phyloP scores from a whole-genome alignment of 495 filamentous ascomycete species.

The Massariosphaeria phaeospora region DNA sequence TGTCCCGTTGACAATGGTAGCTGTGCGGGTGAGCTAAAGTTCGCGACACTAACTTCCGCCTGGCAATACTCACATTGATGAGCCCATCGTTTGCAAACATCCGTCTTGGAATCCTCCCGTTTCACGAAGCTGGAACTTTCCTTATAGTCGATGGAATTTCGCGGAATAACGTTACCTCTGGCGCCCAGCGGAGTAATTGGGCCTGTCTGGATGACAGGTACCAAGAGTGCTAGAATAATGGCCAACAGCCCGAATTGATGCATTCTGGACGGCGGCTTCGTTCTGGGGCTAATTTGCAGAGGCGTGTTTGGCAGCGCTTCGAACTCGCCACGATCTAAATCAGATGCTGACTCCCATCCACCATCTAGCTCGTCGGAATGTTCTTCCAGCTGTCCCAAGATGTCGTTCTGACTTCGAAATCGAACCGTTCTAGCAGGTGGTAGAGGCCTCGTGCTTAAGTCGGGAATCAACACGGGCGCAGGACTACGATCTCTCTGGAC shows the following conservation, averaged over 20 bases:
- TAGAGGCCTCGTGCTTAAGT: conserved; percentile 2
- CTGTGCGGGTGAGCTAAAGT: conserved; percentile 21
- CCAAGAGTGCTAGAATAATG: conserved; percentile 28
- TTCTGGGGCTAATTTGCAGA: background rate
- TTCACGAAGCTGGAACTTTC: conserved; percentile 15
- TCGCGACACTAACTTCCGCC: background rate
- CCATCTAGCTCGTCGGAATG: background rate
- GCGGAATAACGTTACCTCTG: conserved; percentile 34
- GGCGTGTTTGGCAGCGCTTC: conserved; percentile 4
- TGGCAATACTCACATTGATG: conserved; percentile 52
- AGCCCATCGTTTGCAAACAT: conserved; percentile 62
- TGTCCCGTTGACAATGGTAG: conserved; percentile 61
- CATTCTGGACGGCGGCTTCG: conserved; percentile 3
- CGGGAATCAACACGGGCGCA: conserved; percentile 2
- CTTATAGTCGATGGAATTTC: conserved; percentile 2
- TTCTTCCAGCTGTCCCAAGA: conserved; percentile 29
- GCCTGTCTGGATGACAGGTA: conserved; percentile 33
- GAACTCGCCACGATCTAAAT: conserved; percentile 1
- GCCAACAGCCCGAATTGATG: conserved; percentile 31
- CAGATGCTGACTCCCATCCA: conserved; percentile 18
- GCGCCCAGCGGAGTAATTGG: conserved; percentile 29
- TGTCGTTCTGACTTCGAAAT: conserved; percentile 32
- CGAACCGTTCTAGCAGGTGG: conserved; percentile 30
- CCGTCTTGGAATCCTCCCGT: conserved; percentile 41
- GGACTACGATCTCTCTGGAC: conserved; percentile 18